Base-by-base conservation (phyloP, 202 grass and related monocot species). In the Saccharum hybrid region DNA sequence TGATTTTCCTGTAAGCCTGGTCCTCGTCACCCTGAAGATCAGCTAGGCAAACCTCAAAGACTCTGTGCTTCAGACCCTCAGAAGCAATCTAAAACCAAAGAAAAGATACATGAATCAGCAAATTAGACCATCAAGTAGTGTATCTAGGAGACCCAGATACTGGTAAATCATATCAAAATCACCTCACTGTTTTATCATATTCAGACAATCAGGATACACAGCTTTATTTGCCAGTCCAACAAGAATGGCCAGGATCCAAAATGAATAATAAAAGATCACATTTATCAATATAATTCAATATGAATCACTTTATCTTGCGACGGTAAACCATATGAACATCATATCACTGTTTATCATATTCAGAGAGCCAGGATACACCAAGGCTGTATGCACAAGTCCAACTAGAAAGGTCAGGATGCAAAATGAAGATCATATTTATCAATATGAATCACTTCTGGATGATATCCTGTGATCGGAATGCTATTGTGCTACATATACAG, bases 11-110 rank as follows among this genome's bases (percentile, higher is more conserved):
- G 92, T 90, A 93, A 6, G 96, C 90, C 65, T 98, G 96, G 62
- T 98, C 96, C 83, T 98, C 92, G 11, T 98, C 96, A 16, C 82
- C 86, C 71, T 98, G 93, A 64, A 98, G 95, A 78, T 95, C 92
- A 33, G 96, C 96, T 62, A 98, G 67, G 75, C 83, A 94, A n/a
- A 98, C 82, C 84, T 98, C 96, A 8, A 98, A 98, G 8, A 98
- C 96, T 74, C 96, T 83, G 78, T 98, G 96, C 81, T 98, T 98
- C 0, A 98, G 74, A 15, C 96, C 92, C 23, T 95, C 96, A 3
- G 96, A 98, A 16, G 96, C 96, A 90, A 98, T 98, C 96, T 98
- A 63, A 75, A 75, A 80, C 26, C 1, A 81, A 37, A 21, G 6
- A 76, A 15, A 26, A 18, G 6, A 19, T 33, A 5, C 3, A n/a